phyloP scores from a whole-genome alignment of 106 monocot genomes.

The Posidonia australis region DNA sequence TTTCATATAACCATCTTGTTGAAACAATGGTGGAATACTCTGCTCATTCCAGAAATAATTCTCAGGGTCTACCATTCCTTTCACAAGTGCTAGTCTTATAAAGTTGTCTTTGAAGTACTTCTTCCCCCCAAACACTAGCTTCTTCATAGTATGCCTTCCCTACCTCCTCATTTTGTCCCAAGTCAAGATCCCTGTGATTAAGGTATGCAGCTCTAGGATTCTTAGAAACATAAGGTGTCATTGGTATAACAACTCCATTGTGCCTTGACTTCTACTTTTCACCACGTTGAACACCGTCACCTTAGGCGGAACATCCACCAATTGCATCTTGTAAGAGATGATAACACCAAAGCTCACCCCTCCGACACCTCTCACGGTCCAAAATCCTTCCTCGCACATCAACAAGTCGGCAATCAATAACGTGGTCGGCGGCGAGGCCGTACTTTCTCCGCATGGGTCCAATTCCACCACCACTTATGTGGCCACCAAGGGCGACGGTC shows the following conservation, averaged over 20 bases:
- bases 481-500: too few species aligned
- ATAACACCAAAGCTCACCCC: constrained; percentile 39
- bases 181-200: constrained; percentile 9
- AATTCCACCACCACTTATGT: too few species aligned
- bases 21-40: too few species aligned
- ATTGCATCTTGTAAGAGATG: constrained; percentile 31
- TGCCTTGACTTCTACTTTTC: constrained; percentile 5
- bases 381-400: constrained; percentile 22
- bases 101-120: too few species aligned
- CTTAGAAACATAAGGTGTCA: constrained; percentile 7
- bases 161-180: constrained; percentile 5
- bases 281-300: constrained; percentile 22
- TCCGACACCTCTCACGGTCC: constrained; percentile 19
- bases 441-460: constrained; percentile 27
- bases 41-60: too few species aligned
- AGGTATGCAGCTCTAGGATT: constrained; percentile 10
- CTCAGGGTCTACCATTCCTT: too few species aligned
- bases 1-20: too few species aligned
- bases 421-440: constrained; percentile 27
- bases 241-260: constrained; percentile 5
- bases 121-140: too few species aligned
- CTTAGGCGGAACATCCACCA: constrained; percentile 23
- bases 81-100: too few species aligned
- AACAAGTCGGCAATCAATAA: constrained; percentile 22
- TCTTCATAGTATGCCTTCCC: too few species aligned